Percentiles rank a stretch among this genome's conserved stretches.
These are phyloP conservation scores for Neurospora sp. DNA, from an alignment of 495 filamentous ascomycete species.

Conservation along the genomic window DNA sequence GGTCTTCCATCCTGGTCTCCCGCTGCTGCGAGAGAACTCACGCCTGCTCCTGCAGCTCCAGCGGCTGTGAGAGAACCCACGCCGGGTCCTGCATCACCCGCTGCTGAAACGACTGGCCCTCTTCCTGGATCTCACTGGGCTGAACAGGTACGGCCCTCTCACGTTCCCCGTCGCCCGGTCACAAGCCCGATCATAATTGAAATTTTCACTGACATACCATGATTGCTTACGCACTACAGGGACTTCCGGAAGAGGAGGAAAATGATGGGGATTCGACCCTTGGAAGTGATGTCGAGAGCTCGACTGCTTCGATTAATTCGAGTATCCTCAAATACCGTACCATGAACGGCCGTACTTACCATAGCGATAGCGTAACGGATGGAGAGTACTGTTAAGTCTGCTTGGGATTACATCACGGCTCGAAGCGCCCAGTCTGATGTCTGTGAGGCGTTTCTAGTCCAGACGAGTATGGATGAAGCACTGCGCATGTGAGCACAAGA, in stretches of 20 bases:
- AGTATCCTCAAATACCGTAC: slow-evolving; percentile 35
- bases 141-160: background rate
- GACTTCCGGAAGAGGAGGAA: background rate
- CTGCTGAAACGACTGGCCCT: background rate
- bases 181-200: background rate
- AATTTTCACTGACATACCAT: background rate
- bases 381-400: slow-evolving; percentile 17
- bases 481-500: background rate
- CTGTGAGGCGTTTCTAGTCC: too few species aligned
- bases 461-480: background rate
- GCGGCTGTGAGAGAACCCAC: background rate
- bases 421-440: too few species aligned
- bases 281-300: slow-evolving; percentile 21
- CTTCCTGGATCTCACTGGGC: slow-evolving; percentile 7
- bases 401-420: background rate
- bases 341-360: slow-evolving; percentile 29
- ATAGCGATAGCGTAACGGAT: slow-evolving; percentile 22
- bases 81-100: background rate
- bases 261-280: slow-evolving; percentile 30
- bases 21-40: slow-evolving; percentile 35
- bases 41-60: background rate
- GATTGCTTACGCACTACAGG: background rate
- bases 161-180: background rate
- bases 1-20: slow-evolving; percentile 45
- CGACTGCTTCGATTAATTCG: slow-evolving; percentile 34